Percentiles rank a stretch among this genome's conserved stretches.
These are phyloP conservation scores for Geotrichum citri-aurantii DNA, from an alignment of 1,139 yeast species.

Conservation along the genomic window DNA sequence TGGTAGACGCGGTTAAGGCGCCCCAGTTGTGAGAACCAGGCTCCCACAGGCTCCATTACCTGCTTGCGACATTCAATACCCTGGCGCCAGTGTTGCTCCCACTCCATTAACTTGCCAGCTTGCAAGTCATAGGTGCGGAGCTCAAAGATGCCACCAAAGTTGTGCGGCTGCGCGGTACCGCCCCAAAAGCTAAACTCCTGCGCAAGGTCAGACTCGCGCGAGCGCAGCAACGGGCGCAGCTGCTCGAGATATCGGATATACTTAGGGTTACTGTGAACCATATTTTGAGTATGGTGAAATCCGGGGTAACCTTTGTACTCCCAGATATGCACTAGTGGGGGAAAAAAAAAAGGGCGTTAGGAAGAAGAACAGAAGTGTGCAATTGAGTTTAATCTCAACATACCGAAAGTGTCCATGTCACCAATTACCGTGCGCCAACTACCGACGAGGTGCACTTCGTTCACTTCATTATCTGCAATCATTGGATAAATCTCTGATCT, in stretches of 20 bases:
- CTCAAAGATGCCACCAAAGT: slow-evolving; percentile 42
- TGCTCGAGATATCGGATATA: slow-evolving; percentile 32
- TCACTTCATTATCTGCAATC: slow-evolving; percentile 32
- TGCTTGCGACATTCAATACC: slow-evolving; percentile 41
- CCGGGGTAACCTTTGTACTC: slow-evolving; percentile 42
- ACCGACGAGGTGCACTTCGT: slow-evolving; percentile 39
- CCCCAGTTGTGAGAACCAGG: slow-evolving; percentile 43
- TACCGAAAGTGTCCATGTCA: slow-evolving; percentile 35
- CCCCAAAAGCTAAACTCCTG: slow-evolving; percentile 45
- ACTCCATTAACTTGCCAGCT: slow-evolving; percentile 40
- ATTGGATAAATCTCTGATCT: slow-evolving; percentile 33
- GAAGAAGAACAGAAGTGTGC: neutral
- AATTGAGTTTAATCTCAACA: neutral
- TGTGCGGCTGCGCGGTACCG: slow-evolving; percentile 41
- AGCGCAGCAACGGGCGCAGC: slow-evolving; percentile 34
- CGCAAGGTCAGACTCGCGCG: slow-evolving; percentile 36
- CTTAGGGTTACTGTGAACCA: slow-evolving; percentile 32
- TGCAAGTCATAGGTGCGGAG: slow-evolving; percentile 38
- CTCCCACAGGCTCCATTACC: slow-evolving; percentile 45
- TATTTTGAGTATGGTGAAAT: slow-evolving; percentile 38
- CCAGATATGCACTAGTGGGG: slow-evolving; percentile 37
- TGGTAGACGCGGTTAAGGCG: slow-evolving; percentile 40
- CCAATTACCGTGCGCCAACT: slow-evolving; percentile 42
- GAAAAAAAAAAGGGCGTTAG: neutral
- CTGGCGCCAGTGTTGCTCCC: slow-evolving; percentile 41